Evolutionary conservation across 768 basidiomycete species (phyloP).

Genomic region (Pleurotus ostreatus): DNA sequence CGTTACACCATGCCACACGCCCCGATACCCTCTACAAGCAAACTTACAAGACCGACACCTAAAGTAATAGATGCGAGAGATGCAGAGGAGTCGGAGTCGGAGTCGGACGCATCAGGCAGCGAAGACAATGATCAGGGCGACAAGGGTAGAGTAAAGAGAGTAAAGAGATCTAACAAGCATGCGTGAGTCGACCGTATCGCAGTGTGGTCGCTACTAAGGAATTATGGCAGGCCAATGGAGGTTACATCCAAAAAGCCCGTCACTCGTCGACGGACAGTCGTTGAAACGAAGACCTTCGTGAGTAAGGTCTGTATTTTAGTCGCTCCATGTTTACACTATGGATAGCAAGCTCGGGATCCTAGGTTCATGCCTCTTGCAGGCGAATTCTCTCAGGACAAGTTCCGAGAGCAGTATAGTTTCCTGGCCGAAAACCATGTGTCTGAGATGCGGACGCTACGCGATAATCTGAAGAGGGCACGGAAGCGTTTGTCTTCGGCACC

Average conservation of each 20-base stretch:
- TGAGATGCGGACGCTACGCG: conserved; percentile 64
- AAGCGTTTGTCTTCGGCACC: conserved; percentile 63
- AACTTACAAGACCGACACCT: conserved; percentile 9
- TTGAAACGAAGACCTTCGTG: conserved; percentile 66
- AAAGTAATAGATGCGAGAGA: conserved; percentile 12
- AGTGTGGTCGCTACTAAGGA: conserved; percentile 1
- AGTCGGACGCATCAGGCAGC: conserved; percentile 17
- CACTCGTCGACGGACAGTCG: conserved; percentile 61
- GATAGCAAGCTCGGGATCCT: conserved; percentile 79
- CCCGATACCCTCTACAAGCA: conserved; percentile 20
- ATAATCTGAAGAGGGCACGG: conserved; percentile 63
- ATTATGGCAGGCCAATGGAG: conserved; percentile 61
- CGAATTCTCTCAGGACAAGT: conserved; percentile 58
- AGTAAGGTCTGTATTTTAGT: conserved; percentile 18
- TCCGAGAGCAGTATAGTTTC: conserved; percentile 71
- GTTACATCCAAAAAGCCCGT: conserved; percentile 85
- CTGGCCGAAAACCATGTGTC: conserved; percentile 57
- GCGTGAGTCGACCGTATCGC: conserved; percentile 55
- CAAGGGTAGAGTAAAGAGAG: conserved; percentile 28
- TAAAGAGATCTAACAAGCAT: conserved; percentile 75
- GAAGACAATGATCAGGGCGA: conserved; percentile 12
- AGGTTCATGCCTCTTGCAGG: conserved; percentile 78
- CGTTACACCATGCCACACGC: conserved; percentile 14
- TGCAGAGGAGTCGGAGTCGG: conserved; percentile 24
- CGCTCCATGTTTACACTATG: conserved; percentile 2